Conservation (phyloP, 129 eudicot species). For the Tanacetum coccineum region DNA sequence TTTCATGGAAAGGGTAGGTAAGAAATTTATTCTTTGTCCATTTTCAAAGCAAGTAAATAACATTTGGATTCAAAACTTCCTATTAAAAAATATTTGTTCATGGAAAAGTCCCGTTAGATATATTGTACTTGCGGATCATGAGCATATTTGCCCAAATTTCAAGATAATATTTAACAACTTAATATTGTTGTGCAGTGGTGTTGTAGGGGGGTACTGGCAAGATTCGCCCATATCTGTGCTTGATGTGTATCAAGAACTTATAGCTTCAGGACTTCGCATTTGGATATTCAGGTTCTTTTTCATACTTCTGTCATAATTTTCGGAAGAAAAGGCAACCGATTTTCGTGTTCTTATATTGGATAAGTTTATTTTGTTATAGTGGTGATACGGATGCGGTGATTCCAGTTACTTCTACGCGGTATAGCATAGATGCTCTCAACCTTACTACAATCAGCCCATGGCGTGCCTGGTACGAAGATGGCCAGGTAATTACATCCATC, state of each 20-base stretch:
- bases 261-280: constrained; percentile 72
- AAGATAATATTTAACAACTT: constrained; percentile 1
- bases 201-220: constrained; percentile 56
- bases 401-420: constrained; percentile 89
- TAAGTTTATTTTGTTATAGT: constrained; percentile 35
- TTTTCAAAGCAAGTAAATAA: neutral
- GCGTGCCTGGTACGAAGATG: constrained; percentile 95
- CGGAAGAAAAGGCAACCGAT: neutral
- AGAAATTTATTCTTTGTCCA: neutral
- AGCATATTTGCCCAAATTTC: neutral
- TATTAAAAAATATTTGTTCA: too few species aligned
- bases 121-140: neutral
- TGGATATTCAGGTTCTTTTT: constrained; percentile 84
- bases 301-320: neutral
- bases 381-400: constrained; percentile 93
- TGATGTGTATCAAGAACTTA: constrained; percentile 41
- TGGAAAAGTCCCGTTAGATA: too few species aligned
- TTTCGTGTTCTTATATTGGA: neutral
- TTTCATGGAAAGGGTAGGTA: neutral
- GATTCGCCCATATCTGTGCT: constrained; percentile 80
- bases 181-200: constrained; percentile 39
- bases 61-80: neutral
- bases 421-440: constrained; percentile 72
- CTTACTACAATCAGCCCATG: constrained; percentile 77
- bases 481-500: constrained; percentile 59